Conservation (phyloP, 331 rosid species). For the Acacia pycnantha region DNA sequence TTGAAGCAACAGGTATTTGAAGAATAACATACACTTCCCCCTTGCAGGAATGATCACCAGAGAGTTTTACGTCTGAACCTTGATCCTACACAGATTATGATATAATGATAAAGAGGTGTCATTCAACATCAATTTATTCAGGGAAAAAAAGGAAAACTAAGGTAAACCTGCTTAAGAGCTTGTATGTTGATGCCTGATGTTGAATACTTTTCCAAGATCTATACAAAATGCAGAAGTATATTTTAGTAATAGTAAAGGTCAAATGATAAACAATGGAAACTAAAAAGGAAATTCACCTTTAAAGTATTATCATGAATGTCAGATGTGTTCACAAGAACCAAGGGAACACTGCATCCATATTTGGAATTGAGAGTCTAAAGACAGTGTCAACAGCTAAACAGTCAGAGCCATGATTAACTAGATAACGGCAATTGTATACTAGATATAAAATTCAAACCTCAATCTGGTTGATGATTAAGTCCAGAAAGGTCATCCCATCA, state of each 20-base stretch:
- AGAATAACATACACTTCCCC: conserved; percentile 50
- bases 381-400: conserved; percentile 21
- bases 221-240: conserved; percentile 32
- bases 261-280: conserved; percentile 21
- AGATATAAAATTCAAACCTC: conserved; percentile 43
- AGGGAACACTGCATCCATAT: conserved; percentile 64
- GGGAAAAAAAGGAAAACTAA: background rate
- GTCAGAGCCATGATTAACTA: conserved; percentile 17
- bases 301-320: conserved; percentile 44
- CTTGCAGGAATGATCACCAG: conserved; percentile 28
- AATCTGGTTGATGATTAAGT: conserved; percentile 59
- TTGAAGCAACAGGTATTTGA: conserved; percentile 7
- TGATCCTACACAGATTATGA: conserved; percentile 34
- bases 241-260: conserved; percentile 16
- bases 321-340: conserved; percentile 49
- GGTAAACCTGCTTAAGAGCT: conserved; percentile 48
- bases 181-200: conserved; percentile 45
- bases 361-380: conserved; percentile 51
- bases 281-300: conserved; percentile 48
- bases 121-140: conserved; percentile 22
- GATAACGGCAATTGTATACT: background rate
- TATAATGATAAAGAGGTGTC: conserved; percentile 9
- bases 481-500: conserved; percentile 54
- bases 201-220: conserved; percentile 58
- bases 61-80: conserved; percentile 27